phyloP scores from a whole-genome alignment of 1,284 basidiomycete species.

The Leccinum subrobustum region DNA sequence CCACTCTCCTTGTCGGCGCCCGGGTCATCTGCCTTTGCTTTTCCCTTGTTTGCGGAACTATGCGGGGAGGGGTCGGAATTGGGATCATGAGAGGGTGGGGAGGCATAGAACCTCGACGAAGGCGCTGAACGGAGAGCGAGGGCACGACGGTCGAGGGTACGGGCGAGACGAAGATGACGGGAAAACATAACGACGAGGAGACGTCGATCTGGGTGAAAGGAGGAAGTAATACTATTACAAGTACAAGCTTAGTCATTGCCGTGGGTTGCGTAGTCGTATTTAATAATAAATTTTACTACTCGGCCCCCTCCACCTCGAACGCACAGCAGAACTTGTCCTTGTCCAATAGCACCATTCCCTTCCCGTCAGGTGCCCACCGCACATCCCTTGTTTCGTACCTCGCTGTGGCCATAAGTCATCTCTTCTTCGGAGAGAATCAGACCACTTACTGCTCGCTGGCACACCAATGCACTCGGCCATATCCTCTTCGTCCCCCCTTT shows the following conservation, averaged over 20 bases:
- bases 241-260: slow-evolving; percentile 27
- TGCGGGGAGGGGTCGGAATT: slow-evolving; percentile 19
- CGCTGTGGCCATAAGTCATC: slow-evolving; percentile 37
- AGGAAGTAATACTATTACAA: not conserved
- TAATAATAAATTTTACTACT: not conserved
- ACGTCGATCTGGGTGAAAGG: not conserved
- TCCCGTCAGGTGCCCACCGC: slow-evolving; percentile 82
- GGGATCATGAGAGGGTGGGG: slow-evolving; percentile 38
- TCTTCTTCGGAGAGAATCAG: slow-evolving; percentile 3
- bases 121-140: slow-evolving; percentile 12
- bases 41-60: slow-evolving; percentile 38
- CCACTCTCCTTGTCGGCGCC: slow-evolving; percentile 23
- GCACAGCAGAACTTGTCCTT: slow-evolving; percentile 81
- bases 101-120: slow-evolving; percentile 41
- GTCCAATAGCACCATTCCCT: slow-evolving; percentile 69
- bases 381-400: slow-evolving; percentile 65
- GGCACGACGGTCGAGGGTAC: slow-evolving; percentile 23
- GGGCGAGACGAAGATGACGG: slow-evolving; percentile 31
- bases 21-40: slow-evolving; percentile 37
- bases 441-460: slow-evolving; percentile 67
- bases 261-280: not conserved
- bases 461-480: slow-evolving; percentile 82
- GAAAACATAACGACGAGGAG: slow-evolving; percentile 24
- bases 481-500: slow-evolving; percentile 55
- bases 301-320: slow-evolving; percentile 60